phyloP scores from a whole-genome alignment of 352 stramenopile species.

The Phytophthora vignae region DNA sequence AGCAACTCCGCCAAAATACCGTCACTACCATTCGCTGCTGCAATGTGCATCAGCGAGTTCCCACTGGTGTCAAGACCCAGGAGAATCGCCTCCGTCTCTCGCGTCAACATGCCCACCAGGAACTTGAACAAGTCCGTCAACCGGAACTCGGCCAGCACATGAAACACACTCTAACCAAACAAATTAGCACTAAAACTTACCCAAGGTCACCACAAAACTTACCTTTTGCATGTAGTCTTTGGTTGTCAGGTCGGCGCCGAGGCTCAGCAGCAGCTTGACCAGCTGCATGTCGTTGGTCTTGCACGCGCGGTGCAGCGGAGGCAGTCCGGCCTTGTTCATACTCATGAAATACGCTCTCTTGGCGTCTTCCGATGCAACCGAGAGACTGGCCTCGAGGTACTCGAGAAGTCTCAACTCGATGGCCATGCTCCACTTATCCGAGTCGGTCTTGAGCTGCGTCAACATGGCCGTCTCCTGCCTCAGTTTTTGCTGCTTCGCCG shows the following conservation, averaged over 20 bases:
- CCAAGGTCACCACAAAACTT: background rate
- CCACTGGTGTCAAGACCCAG: conserved; percentile 45
- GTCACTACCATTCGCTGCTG: conserved; percentile 48
- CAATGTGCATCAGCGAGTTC: conserved; percentile 58
- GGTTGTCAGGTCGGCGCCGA: conserved; percentile 45
- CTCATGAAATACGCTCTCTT: conserved; percentile 50
- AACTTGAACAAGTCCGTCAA: conserved; percentile 54
- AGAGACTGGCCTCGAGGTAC: conserved; percentile 49
- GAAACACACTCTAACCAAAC: conserved; percentile 47
- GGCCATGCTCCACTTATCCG: conserved; percentile 79
- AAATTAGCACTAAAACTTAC: conserved; percentile 1
- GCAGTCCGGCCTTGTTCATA: conserved; percentile 54
- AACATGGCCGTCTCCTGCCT: conserved; percentile 64
- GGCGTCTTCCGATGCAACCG: conserved; percentile 14
- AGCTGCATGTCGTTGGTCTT: conserved; percentile 53
- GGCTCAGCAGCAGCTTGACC: conserved; percentile 49
- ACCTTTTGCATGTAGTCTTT: conserved; percentile 52
- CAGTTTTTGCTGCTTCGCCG: conserved; percentile 51
- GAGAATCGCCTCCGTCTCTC: conserved; percentile 33
- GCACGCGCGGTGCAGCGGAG: conserved; percentile 62
- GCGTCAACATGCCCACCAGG: conserved; percentile 31
- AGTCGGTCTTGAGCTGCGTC: conserved; percentile 55
- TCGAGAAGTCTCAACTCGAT: conserved; percentile 61
- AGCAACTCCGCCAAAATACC: conserved; percentile 45
- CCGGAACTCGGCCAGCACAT: conserved; percentile 52